phyloP scores from a whole-genome alignment of 2,329 filamentous ascomycete genomes.

The Penicillium sp. region DNA sequence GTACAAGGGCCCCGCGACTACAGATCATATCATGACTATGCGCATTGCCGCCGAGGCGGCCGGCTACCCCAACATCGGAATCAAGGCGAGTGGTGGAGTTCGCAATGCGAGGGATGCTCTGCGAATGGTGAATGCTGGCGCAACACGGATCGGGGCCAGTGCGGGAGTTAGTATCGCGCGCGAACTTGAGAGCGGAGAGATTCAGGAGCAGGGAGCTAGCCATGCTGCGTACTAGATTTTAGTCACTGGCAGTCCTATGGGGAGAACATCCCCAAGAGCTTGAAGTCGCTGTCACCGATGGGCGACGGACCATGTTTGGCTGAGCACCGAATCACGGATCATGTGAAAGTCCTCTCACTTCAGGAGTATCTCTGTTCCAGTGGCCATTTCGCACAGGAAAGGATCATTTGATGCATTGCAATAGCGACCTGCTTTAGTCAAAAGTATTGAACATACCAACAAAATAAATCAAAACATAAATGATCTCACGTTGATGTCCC shows the following conservation, averaged over 20 bases:
- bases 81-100: constrained; percentile 64
- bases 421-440: not conserved
- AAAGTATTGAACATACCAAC: not conserved
- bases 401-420: not conserved
- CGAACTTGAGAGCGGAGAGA: constrained; percentile 36
- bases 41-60: constrained; percentile 51
- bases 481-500: not conserved
- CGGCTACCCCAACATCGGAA: constrained; percentile 47
- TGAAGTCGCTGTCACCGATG: not conserved
- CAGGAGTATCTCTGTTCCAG: too few relatives aligned
- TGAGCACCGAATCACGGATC: constrained; percentile 23
- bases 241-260: not conserved
- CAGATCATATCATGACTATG: constrained; percentile 60
- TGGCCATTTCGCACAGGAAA: not conserved
- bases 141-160: constrained; percentile 60
- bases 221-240: constrained; percentile 19
- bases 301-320: not conserved
- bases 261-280: not conserved
- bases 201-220: constrained; percentile 26
- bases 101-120: constrained; percentile 55
- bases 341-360: too few relatives aligned
- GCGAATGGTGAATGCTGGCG: constrained; percentile 61
- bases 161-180: constrained; percentile 60
- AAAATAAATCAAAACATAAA: not conserved
- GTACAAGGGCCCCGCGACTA: constrained; percentile 58